Evolutionary conservation across 2,329 filamentous ascomycete genomes (phyloP), one percentile per base, ranked within the genome.

Genomic region (Ambrosiella beaveri): DNA sequence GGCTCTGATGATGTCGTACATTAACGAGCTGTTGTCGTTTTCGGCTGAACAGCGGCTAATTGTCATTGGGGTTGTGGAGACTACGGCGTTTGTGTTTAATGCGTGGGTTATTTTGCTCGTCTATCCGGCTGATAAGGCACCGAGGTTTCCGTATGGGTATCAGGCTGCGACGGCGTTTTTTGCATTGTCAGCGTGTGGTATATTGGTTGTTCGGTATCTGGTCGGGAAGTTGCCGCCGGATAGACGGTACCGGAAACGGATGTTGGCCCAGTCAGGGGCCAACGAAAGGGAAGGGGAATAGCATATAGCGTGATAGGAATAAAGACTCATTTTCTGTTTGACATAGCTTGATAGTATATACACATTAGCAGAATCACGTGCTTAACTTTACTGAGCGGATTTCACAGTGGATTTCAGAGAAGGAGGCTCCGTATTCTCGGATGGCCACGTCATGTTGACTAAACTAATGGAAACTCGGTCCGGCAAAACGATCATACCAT

Each of bases 21-120:
- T 74, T 9, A 75, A 75, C 61, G 72, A 75, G 59, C 69, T 73
- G 3, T 71, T 71, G 17, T 68, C 68, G 1, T 65, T 67, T 15
- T 74, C 75, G 15, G 71, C 73, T 1, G 74, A 77, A 64, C 73
- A 75, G 15, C 68, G 75, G 0, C 71, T 74, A 2, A 63, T 77
- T 3, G 73, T 76, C 3, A 70, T 77, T 2, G 74, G 74, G 0
- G 69, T 75, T 12, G 74, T 77, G 64, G 73, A 75, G 62, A 70
- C 71, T 0, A 65, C 68, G 2, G 71, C 69, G 0, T 75, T 74
- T 60, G 71, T 69, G 0, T 72, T 74, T 52, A 69, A 72, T 60
- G 69, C 72, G 0, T 75, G 72, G 69, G 65, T 75, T 5, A 71
- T 71, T 3, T 57, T 73, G 7, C 60, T 73, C 37, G 65, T 68